Conservation (phyloP, 208 protist species). For the Acanthamoeba polyphaga region DNA sequence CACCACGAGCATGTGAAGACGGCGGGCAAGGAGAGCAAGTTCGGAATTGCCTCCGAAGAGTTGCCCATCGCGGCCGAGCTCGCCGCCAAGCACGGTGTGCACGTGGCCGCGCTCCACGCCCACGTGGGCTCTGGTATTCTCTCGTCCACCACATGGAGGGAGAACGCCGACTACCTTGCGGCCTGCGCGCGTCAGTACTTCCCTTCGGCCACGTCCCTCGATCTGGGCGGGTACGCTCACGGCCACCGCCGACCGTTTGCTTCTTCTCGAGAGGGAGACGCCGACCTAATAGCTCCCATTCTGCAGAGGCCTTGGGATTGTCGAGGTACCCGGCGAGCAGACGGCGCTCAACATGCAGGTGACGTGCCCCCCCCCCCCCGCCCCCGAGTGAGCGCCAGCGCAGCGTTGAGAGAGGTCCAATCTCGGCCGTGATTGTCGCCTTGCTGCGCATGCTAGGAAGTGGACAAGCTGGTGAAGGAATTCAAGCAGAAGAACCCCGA, state of each 20-base stretch:
- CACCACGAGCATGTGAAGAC: conserved; percentile 78
- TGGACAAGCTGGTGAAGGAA: neutral
- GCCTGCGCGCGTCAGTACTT: conserved; percentile 49
- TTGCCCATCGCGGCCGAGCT: conserved; percentile 31
- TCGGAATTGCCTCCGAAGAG: conserved; percentile 72
- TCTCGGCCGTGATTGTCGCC: too few relatives aligned
- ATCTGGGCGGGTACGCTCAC: conserved; percentile 47
- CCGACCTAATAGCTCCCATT: neutral
- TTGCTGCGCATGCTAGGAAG: neutral
- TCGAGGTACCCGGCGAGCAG: conserved; percentile 46
- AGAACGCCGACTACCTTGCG: conserved; percentile 41
- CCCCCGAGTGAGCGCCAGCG: neutral
- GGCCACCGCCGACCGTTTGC: neutral
- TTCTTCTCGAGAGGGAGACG: neutral
- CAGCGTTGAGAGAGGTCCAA: too few relatives aligned
- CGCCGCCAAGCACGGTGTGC: neutral
- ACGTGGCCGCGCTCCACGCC: conserved; percentile 43
- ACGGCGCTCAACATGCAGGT: conserved; percentile 52
- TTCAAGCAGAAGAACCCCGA: conserved; percentile 6
- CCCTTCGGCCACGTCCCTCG: conserved; percentile 22
- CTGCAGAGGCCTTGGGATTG: conserved; percentile 42
- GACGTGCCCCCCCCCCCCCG: too few relatives aligned
- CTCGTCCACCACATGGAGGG: conserved; percentile 39
- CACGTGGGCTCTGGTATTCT: conserved; percentile 76
- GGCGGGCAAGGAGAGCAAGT: conserved; percentile 76